These are phyloP conservation scores for Tuber aestivum DNA, from an alignment of 495 filamentous ascomycete species.

Conservation along the genomic window DNA sequence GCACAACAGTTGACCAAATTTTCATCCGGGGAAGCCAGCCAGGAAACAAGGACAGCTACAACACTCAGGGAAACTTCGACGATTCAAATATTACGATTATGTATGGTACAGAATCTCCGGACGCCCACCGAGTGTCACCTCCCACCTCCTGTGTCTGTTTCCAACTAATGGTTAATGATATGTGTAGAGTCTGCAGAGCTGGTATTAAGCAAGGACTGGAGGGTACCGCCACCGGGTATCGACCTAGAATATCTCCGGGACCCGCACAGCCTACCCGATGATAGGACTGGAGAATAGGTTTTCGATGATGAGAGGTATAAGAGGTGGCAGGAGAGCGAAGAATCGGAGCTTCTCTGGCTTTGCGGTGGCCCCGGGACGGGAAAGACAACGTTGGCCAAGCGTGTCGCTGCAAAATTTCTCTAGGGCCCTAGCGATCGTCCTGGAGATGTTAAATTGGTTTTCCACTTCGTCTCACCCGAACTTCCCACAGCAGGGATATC, in stretches of 20 bases:
- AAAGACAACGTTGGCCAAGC: not conserved
- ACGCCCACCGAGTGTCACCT: not conserved
- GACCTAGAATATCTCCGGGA: not conserved
- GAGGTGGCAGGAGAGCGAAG: not conserved
- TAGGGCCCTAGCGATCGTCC: not conserved
- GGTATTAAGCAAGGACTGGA: not conserved
- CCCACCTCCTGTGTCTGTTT: not conserved
- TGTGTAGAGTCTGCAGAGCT: not conserved
- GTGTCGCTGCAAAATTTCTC: not conserved
- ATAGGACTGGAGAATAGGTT: not conserved
- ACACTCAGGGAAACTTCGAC: not conserved
- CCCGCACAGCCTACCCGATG: not conserved
- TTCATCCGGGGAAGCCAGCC: not conserved
- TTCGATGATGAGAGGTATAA: not conserved
- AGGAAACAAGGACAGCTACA: not conserved
- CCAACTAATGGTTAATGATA: not conserved
- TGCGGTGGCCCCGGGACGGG: not conserved
- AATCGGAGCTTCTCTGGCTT: not conserved
- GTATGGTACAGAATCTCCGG: not conserved
- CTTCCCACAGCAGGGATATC: not conserved
- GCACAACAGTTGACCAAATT: not conserved
- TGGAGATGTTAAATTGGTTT: not conserved
- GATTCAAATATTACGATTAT: not conserved
- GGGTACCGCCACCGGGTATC: not conserved
- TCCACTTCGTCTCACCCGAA: not conserved